Base-by-base conservation (phyloP, 768 basidiomycete species). In the Hortiboletus flavorubellus region DNA sequence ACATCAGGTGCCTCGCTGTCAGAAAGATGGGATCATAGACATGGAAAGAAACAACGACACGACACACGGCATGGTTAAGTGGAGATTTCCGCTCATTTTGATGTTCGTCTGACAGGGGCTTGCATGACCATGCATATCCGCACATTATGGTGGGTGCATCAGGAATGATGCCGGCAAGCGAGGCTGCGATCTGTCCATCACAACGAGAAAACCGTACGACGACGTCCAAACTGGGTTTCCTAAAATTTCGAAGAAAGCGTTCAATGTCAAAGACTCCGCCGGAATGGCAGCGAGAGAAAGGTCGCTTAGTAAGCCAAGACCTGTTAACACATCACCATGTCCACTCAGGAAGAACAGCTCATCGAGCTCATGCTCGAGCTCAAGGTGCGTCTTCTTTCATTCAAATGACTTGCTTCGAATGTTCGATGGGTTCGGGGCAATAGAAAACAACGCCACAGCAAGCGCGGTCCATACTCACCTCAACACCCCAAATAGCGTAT, bases 361-460 rank as follows among this genome's bases (percentile, higher is more conserved):
- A 73, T 89, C 9, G 87, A 90, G 63, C 76, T 91, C n/a, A 74
- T 91, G 21, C 67, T 89, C n/a, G 85, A 86, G 26, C 78, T 91
- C 54, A 89, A 88, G 74, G 88, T 74, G 5, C 35, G 60, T 49
- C 6, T 56, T 12, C 26, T 2, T 26, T n/a, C 12, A 21, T 16
- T 16, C 8, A 10, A 26, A 18, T n/a, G 11, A 23, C 10, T 10
- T 8, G 23, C 2, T n/a, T 55, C 14, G n/a, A 46, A 48, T 35
- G 53, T 48, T 61, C 42, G 41, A 55, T 21, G 12, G 21, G 11
- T 31, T 53, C 33, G 38, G 26, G 4, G 15, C 23, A n/a, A 39
- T 63, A 91, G 87, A 87, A 87, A 82, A 86, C 89, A 2, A 85
- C 86, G 0, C 85, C 87, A 31, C 79, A 80, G 26, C 83, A 87